Evolutionary conservation across 352 stramenopile genomes (phyloP), one percentile per base, ranked within the genome.

Genomic region (Globisporangium sylvaticum): DNA sequence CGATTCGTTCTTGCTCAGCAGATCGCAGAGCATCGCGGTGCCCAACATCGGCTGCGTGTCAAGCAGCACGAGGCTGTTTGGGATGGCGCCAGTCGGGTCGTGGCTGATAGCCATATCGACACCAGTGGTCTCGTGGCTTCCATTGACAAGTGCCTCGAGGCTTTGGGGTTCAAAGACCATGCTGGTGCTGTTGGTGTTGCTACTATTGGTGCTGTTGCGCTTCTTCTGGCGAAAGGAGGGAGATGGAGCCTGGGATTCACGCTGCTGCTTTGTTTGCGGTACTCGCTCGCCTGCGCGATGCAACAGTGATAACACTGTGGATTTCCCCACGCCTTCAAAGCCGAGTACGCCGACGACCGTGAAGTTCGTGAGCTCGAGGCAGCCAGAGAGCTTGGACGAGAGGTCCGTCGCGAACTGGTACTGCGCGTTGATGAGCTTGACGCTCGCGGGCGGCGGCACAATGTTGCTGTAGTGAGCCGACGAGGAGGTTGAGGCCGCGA

Each of bases 281-380:
- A 42, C 32, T 24, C 25, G 50, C 5, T 54, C 44, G 15, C 48
- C 10, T 20, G 44, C 25, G 37, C 44, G 27, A n/a, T 70, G 65
- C 22, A 94, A 65, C 6, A 89, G 27, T 22, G 87, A 95, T 50
- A 91, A 27, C 3, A 93, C 64, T 0, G 84, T 89, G 1, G 84
- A 93, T 63, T 93, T 95, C 15, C 87, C 87, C 20, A 87, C 74
- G 8, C 79, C 82, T 69, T 92, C 80, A 1, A 93, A 69, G 0
- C 87, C 87, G 7, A 95, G 60, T 0, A 84, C 76, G 8, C 84
- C 87, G 2, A 95, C 68, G 31, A 93, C 83, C 18, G 76, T 88
- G 55, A 90, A 87, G 65, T 90, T 81, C 20, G 76, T 82, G 65
- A 90, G 76, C 56, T 92, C 84, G 3, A 89, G 63, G 52, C 84